phyloP scores from a whole-genome alignment of 495 filamentous ascomycete species.

The Aspergillus leporis region DNA sequence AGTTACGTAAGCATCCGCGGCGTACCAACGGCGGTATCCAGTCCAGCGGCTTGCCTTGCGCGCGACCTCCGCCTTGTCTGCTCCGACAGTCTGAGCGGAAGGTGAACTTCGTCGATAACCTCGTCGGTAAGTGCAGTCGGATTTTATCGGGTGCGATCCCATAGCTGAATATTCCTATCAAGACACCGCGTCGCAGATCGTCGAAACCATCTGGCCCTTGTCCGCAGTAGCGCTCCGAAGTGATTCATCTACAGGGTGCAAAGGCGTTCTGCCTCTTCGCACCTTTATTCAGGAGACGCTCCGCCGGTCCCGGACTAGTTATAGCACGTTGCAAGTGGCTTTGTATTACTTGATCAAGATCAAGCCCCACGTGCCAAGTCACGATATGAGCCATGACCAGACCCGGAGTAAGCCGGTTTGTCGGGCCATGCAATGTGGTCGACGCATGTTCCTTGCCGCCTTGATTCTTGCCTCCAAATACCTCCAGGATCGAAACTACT shows the following conservation, averaged over 20 bases:
- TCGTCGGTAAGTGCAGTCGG: conserved; percentile 82
- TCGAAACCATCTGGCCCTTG: conserved; percentile 94
- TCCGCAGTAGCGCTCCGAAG: conserved; percentile 50
- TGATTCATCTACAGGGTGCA: conserved; percentile 46
- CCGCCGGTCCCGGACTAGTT: conserved; percentile 90
- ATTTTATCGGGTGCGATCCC: conserved; percentile 23
- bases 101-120: conserved; percentile 92
- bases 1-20: conserved; percentile 79
- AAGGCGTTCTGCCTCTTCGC: conserved; percentile 83
- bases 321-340: conserved; percentile 94
- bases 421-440: conserved; percentile 91
- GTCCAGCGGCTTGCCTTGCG: conserved; percentile 47
- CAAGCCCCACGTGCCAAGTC: conserved; percentile 81
- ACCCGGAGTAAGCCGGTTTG: conserved; percentile 67
- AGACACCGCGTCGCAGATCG: conserved; percentile 98
- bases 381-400: conserved; percentile 87
- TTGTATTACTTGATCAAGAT: conserved; percentile 95
- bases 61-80: conserved; percentile 75
- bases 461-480: conserved; percentile 96
- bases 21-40: conserved; percentile 59
- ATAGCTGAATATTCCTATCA: conserved; percentile 30
- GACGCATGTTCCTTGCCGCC: conserved; percentile 94
- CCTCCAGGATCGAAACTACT: conserved; percentile 96
- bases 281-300: conserved; percentile 98
- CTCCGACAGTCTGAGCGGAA: conserved; percentile 92